Evolutionary conservation across 176 grass and related monocot genomes (phyloP).

Genomic region (Zizania latifolia): DNA sequence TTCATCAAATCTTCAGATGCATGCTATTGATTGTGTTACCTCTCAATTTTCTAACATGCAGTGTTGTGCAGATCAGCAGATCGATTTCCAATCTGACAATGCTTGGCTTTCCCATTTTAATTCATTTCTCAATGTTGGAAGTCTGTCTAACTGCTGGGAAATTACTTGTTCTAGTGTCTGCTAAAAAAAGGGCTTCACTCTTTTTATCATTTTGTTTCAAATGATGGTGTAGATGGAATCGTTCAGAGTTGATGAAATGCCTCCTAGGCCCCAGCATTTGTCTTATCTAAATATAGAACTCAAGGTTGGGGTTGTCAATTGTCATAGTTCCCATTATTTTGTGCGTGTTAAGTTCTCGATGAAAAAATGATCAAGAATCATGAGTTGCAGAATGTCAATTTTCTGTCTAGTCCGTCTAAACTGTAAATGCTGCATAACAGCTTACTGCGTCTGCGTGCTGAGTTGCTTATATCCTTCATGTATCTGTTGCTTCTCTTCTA

Average conservation of each 20-base stretch:
- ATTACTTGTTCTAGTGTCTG: not conserved
- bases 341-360: not conserved
- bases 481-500: not conserved
- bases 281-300: not conserved
- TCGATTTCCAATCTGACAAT: not conserved
- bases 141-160: not conserved
- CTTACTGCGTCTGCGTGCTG: not conserved
- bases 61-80: not conserved
- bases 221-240: not conserved
- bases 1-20: not conserved
- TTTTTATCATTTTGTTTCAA: slow-evolving; percentile 5
- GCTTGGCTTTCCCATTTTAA: too few species aligned
- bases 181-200: not conserved
- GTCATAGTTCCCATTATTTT: not conserved
- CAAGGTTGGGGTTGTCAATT: not conserved
- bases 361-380: not conserved
- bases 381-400: not conserved
- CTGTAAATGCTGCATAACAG: not conserved
- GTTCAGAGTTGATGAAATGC: not conserved
- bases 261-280: not conserved
- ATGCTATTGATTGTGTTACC: not conserved
- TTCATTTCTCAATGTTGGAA: slow-evolving; percentile 2
- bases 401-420: not conserved
- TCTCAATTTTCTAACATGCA: not conserved
- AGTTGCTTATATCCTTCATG: not conserved